Evolutionary conservation across 2,329 filamentous ascomycete genomes (phyloP), one percentile per base, ranked within the genome.

Genomic region (Nemania abortiva): DNA sequence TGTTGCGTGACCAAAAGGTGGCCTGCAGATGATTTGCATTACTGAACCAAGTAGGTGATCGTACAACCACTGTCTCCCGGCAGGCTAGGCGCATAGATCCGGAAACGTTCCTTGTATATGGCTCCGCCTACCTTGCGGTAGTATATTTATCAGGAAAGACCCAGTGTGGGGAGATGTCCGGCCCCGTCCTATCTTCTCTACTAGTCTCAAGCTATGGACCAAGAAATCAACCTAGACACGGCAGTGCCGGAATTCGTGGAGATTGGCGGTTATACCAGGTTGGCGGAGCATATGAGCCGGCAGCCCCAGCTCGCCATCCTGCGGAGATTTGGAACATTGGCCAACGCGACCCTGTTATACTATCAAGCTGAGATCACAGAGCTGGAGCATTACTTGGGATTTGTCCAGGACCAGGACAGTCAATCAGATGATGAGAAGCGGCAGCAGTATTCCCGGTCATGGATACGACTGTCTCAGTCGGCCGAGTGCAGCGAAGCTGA

Each of bases 291-390:
- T 13, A 66, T 71, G 63, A 39, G 52, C 42, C 66, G 24, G 29
- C 55, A 71, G 15, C 66, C 66, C 15, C 54, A 71, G 52, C 60
- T 69, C 11, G 59, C 58, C 37, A 71, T 71, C 49, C 61, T 61
- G 31, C 45, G 66, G 39, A 63, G 69, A 52, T 71, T 66, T 29
- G 56, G 34, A 13, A 24, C 63, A 15, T 65, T 71, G 13, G 34
- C 59, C 15, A 64, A 67, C 20, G 27, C 47, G 42, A 71, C 39
- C 11, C 53, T 71, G 2, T 42, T 71, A 3, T 71, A 66, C 52
- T 45, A 54, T 22, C 66, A 71, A 1, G 69, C 69, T 7, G 63
- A 71, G 29, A 58, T 71, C 24, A 39, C 66, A 1, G 58, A 69
- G 0, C 59, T 71, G 15, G 66, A 71, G 39, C 6, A 47, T 20